Base-by-base conservation (phyloP, 108 stramenopile genomes). In the Skeletonema tropicum region DNA sequence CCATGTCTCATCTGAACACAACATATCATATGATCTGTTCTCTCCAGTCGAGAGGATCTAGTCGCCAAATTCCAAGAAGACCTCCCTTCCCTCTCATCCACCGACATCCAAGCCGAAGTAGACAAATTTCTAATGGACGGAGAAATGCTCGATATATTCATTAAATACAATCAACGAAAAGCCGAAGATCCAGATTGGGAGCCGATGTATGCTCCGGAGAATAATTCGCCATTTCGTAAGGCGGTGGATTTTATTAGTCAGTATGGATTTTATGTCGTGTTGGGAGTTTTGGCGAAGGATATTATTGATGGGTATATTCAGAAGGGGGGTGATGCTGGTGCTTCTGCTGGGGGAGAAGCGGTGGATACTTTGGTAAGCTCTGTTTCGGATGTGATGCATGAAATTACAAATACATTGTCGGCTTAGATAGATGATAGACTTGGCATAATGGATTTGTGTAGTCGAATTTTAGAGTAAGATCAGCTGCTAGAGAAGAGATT, bases 101-200 rank as follows among this genome's bases (percentile, higher is more conserved):
- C 74, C 11, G 32, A 79, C 29, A 82, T 79, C 57, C 71, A 77
- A 66, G 31, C 52, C 39, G 90, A 92, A 78, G 91, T 90, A 9
- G 79, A 84, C 66, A 89, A 82, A 77, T 93, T 90, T 67, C 72
- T 93, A 60, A 74, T 95, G 76, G 94, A 95, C 64, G 76, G 76
- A 5, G 94, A 95, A 82, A 91, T 89, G 80, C 83, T 95, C 55
- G 83, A 91, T 32, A 57, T 83, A 12, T 88, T 74, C 58, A 86
- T 93, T 65, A 83, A 83, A 77, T 95, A 78, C 71, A 60, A 79
- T 25, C 83, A 87, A 62, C 75, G 78, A 21, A 89, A 87, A 66
- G 76, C 64, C n/a, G 82, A 86, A 61, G 85, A 90, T 74, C 92
- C 90, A 17, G 46, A 38, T 4, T 82, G 80, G 80, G 80, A 82